Evolutionary conservation across 345 rosid genomes (phyloP).

Genomic region (Camelina neglecta): DNA sequence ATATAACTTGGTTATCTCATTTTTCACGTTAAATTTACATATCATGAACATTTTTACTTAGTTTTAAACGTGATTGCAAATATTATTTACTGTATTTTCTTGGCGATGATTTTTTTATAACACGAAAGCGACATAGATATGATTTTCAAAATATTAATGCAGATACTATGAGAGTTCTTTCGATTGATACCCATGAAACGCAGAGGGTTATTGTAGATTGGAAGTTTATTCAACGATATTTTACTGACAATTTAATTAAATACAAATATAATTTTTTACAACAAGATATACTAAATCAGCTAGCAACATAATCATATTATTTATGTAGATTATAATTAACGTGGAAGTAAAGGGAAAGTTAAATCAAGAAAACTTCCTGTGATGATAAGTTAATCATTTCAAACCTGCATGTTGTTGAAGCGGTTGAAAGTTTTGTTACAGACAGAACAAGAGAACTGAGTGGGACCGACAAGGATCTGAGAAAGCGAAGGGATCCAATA

Average conservation of each 20-base stretch:
- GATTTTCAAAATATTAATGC: background rate
- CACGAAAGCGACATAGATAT: background rate
- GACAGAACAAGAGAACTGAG: constrained; percentile 91
- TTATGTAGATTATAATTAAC: background rate
- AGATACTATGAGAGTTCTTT: background rate
- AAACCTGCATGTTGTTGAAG: constrained; percentile 95
- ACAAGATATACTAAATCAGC: background rate
- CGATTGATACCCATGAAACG: constrained; percentile 6
- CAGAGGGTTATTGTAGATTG: background rate
- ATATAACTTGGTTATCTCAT: background rate
- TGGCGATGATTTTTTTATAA: background rate
- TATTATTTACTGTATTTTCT: background rate
- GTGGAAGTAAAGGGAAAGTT: constrained; percentile 10
- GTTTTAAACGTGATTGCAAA: constrained; percentile 9
- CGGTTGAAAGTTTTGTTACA: constrained; percentile 87
- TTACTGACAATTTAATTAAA: background rate
- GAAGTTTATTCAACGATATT: background rate
- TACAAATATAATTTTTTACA: background rate
- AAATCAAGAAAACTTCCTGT: constrained; percentile 8
- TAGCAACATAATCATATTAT: background rate
- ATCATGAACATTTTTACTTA: constrained; percentile 6
- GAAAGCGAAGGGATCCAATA: constrained; percentile 92
- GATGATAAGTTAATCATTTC: background rate
- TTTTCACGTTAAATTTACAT: constrained; percentile 10
- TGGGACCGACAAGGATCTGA: constrained; percentile 90